A percentile compares a stretch with the other conserved stretches of the same genome.
Evolutionary conservation across 2,329 filamentous ascomycete species (phyloP).

Genomic region (Colletotrichum navitas): DNA sequence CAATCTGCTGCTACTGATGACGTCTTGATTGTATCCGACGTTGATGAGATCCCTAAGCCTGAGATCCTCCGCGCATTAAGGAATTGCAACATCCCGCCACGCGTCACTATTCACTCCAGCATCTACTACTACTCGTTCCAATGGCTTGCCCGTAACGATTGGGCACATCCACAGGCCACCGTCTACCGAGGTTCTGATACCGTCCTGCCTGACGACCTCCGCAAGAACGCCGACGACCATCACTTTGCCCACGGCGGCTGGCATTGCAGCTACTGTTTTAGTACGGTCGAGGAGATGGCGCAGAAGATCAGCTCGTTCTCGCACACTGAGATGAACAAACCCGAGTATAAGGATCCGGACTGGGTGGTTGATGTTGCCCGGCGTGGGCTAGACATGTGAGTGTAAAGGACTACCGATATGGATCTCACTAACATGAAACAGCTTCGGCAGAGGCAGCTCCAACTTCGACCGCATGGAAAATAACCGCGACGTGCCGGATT

Average conservation of each 20-base stretch:
- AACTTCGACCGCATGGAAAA: slow-evolving; percentile 49
- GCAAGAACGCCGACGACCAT: slow-evolving; percentile 59
- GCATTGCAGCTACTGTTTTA: slow-evolving; percentile 74
- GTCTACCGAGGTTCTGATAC: slow-evolving; percentile 61
- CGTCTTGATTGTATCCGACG: slow-evolving; percentile 70
- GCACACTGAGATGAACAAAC: slow-evolving; percentile 54
- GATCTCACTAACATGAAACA: slow-evolving; percentile 30
- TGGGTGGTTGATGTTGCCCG: slow-evolving; percentile 57
- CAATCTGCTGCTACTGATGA: slow-evolving; percentile 62
- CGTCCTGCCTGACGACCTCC: slow-evolving; percentile 66
- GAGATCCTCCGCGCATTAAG: slow-evolving; percentile 62
- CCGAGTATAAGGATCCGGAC: slow-evolving; percentile 54
- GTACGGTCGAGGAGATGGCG: slow-evolving; percentile 66
- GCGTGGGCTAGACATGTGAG: slow-evolving; percentile 58
- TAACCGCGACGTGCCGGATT: slow-evolving; percentile 58
- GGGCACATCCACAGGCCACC: slow-evolving; percentile 72
- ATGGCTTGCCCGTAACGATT: slow-evolving; percentile 61
- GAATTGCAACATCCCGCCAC: slow-evolving; percentile 64
- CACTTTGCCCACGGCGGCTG: slow-evolving; percentile 63
- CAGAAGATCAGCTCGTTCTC: slow-evolving; percentile 65
- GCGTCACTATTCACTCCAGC: slow-evolving; percentile 63
- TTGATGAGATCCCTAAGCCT: slow-evolving; percentile 71
- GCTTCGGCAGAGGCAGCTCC: slow-evolving; percentile 43
- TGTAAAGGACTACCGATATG: slow-evolving; percentile 48
- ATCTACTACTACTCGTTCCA: slow-evolving; percentile 72